Base-by-base conservation (phyloP, 768 basidiomycete species). In the Tulasnella sp. region DNA sequence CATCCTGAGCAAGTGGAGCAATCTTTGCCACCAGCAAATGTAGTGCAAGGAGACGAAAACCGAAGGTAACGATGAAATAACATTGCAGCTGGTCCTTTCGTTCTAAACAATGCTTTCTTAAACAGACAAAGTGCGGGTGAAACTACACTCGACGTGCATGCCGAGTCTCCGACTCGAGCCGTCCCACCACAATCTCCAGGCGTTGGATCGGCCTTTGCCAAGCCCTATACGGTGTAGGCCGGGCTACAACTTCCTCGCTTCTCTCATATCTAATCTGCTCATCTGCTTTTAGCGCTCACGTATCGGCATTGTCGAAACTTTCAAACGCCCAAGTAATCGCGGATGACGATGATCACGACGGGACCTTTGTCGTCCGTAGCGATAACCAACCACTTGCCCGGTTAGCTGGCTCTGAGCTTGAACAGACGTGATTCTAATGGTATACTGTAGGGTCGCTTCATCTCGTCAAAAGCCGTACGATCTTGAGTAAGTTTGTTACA, bases 271-370 rank as follows among this genome's bases (percentile, higher is more conserved):
- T 64, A 64, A 64, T 37, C 12, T 3, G 11, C 6, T 11, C 14
- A 3, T 28, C 34, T 7, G 37, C n/a, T 60, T 64, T 8, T 60
- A 78, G 77, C 34, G n/a, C 11, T n/a, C 34, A 58, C 1, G 77
- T 78, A 28, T 54, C n/a, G 22, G 46, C 77, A 16, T 78, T 78
- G 42, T 78, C 77, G 31, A 58, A 41, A 3, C 46, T 78, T 54
- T 40, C 37, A n/a, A 46, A 78, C 20, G 60, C 48, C 28, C 48
- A 78, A 42, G 77, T 78, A 37, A n/a, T 28, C 8, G 77, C 42
- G 18, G 77, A 78, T 60, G 77, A 78, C 77, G 77, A 78, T 64
- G 54, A 60, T 18, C 40, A 41, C n/a, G 77, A 58, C 42, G 77
- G 77, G n/a, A 28, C 58, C 11, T 44, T 78, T 16, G 77, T 54